These are phyloP conservation scores for Globisporangium abappressorium DNA, from an alignment of 352 stramenopile species.

Conservation along the genomic window DNA sequence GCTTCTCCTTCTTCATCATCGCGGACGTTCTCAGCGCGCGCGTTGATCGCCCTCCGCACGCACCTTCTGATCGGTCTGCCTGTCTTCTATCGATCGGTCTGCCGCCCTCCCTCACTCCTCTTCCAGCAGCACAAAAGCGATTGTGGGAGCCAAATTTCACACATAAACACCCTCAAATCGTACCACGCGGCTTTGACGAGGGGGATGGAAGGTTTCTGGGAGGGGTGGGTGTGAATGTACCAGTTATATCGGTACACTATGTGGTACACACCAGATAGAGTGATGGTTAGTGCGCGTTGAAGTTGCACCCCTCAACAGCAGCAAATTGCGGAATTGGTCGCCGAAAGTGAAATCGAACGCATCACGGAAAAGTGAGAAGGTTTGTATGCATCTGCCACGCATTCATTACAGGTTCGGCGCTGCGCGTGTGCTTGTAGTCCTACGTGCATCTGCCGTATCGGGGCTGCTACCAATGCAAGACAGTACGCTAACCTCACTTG, in stretches of 20 bases:
- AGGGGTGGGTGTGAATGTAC: not conserved
- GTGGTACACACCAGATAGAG: not conserved
- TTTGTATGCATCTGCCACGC: not conserved
- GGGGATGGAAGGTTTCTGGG: not conserved
- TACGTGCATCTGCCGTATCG: not conserved
- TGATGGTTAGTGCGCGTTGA: not conserved
- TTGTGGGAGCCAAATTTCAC: conserved; percentile 1
- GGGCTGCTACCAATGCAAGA: too few species aligned
- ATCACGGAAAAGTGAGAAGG: not conserved
- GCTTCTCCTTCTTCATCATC: conserved; percentile 86
- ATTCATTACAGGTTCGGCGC: too few species aligned
- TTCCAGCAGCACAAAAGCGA: not conserved
- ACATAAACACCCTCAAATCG: not conserved
- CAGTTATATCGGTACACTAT: not conserved
- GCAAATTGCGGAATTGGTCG: not conserved
- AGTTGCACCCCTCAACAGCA: not conserved
- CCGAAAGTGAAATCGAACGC: not conserved
- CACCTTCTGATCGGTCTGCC: not conserved
- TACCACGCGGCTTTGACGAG: not conserved
- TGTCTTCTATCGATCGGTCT: not conserved
- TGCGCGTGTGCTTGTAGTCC: too few species aligned
- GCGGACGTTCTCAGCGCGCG: not conserved
- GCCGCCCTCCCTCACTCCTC: not conserved
- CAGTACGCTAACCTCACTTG: too few species aligned
- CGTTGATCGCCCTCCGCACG: not conserved